phyloP scores from a whole-genome alignment of 1,284 basidiomycete genomes.

The Fistulinella staudtii region DNA sequence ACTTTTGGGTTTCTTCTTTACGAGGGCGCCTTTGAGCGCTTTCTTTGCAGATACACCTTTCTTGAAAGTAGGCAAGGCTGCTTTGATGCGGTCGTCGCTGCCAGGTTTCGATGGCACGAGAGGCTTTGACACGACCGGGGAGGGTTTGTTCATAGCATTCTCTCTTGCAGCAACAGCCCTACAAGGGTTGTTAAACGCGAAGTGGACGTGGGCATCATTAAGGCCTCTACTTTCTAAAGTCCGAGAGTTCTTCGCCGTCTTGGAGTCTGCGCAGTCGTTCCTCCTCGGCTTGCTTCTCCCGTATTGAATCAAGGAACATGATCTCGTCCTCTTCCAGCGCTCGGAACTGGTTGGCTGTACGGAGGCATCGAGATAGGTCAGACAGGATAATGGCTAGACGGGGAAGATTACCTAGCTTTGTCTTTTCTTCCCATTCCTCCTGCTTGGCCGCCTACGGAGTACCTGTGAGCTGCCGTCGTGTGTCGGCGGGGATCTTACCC shows the following conservation, averaged over 20 bases:
- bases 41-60: conserved; percentile 54
- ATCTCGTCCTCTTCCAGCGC: conserved; percentile 89
- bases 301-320: conserved; percentile 80
- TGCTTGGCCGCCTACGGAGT: conserved; percentile 72
- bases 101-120: conserved; percentile 14
- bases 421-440: conserved; percentile 93
- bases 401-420: conserved; percentile 64
- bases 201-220: too few species aligned
- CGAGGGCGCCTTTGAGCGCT: conserved; percentile 69
- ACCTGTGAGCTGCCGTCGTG: conserved; percentile 18
- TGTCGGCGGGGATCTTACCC: conserved; percentile 43
- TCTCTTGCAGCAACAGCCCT: conserved; percentile 75
- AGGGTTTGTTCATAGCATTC: conserved; percentile 44
- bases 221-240: conserved; percentile 70
- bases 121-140: conserved; percentile 17
- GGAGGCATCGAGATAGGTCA: conserved; percentile 7
- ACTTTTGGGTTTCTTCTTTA: conserved; percentile 64
- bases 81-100: conserved; percentile 24
- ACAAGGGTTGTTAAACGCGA: too few species aligned
- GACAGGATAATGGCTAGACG: conserved; percentile 1
- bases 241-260: conserved; percentile 78
- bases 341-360: conserved; percentile 82
- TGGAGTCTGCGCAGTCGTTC: conserved; percentile 68
- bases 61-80: conserved; percentile 26
- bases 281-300: conserved; percentile 71